Percentiles rank a stretch among this genome's conserved stretches.
Conservation (phyloP, 23 red algal genomes). For the Gracilaria vermiculophylla region DNA sequence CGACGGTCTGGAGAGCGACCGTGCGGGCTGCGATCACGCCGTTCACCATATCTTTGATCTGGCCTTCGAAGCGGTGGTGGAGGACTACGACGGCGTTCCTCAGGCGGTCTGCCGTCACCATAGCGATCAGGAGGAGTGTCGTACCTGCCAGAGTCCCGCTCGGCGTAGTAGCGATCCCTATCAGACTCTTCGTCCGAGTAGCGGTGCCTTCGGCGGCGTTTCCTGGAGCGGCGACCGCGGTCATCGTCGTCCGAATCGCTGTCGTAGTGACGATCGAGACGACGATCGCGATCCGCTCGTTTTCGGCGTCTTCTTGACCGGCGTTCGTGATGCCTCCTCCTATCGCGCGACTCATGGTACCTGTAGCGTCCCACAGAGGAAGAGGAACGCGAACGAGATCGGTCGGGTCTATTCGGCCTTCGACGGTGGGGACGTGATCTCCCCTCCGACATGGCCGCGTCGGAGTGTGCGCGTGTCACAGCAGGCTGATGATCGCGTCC, state of each 20-base stretch:
- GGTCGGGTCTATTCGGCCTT: not conserved
- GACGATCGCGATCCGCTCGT: not conserved
- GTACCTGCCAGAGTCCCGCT: not conserved
- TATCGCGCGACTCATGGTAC: not conserved
- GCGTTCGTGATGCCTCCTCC: not conserved
- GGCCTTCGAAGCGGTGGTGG: not conserved
- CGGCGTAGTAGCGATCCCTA: not conserved
- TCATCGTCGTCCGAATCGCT: not conserved
- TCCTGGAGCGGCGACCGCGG: not conserved
- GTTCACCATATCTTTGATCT: slow-evolving; percentile 2
- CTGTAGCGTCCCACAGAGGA: not conserved
- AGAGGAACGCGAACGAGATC: not conserved
- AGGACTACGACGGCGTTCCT: not conserved
- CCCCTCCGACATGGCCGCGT: not conserved
- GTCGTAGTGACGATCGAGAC: not conserved
- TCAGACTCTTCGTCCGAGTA: slow-evolving; percentile 27
- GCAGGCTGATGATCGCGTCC: not conserved
- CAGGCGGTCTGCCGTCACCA: not conserved
- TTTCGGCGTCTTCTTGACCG: slow-evolving; percentile 10
- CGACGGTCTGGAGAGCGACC: slow-evolving; percentile 1
- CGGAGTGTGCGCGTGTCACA: not conserved
- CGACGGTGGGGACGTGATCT: slow-evolving; percentile 3
- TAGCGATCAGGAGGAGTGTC: not conserved
- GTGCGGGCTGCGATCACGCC: slow-evolving; percentile 12
- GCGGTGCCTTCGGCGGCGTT: slow-evolving; percentile 11